Evolutionary conservation across 2,329 filamentous ascomycete genomes (phyloP).

Genomic region (Paraphaeosphaeria sporulosa): DNA sequence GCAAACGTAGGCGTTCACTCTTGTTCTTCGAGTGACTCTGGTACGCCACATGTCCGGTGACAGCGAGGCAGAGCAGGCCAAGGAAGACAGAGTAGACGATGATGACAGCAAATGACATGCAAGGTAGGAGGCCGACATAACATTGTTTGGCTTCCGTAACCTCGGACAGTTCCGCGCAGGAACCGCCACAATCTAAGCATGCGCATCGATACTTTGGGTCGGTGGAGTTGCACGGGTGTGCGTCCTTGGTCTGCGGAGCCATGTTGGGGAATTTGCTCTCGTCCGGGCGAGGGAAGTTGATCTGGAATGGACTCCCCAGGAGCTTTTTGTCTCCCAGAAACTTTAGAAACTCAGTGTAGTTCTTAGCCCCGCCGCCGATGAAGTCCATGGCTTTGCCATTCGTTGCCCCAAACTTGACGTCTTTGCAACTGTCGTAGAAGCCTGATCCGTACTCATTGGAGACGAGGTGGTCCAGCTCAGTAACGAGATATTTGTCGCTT

Average conservation of each 20-base stretch:
- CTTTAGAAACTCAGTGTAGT: conserved; percentile 85
- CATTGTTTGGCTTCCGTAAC: conserved; percentile 76
- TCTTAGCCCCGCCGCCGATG: conserved; percentile 92
- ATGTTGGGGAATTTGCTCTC: conserved; percentile 72
- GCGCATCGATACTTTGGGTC: conserved; percentile 88
- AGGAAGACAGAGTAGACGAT: conserved; percentile 82
- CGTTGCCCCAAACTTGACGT: conserved; percentile 96
- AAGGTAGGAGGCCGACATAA: conserved; percentile 86
- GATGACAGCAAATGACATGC: conserved; percentile 91
- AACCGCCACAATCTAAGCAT: conserved; percentile 88
- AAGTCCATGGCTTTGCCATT: conserved; percentile 94
- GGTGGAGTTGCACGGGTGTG: conserved; percentile 89
- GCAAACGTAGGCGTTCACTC: conserved; percentile 81
- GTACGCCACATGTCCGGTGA: conserved; percentile 79
- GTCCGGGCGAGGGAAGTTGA: conserved; percentile 79
- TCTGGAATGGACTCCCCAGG: conserved; percentile 95
- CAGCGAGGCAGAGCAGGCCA: conserved; percentile 68
- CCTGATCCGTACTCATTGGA: conserved; percentile 83
- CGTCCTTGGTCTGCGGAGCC: conserved; percentile 71
- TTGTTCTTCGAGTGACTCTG: conserved; percentile 75
- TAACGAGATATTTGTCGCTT: conserved; percentile 72
- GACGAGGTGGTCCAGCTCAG: conserved; percentile 88
- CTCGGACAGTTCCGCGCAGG: conserved; percentile 82
- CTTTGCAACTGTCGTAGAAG: conserved; percentile 97
- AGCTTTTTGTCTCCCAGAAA: conserved; percentile 93